A percentile compares a stretch with the other conserved stretches of the same genome.
Conservation (phyloP, 73 alveolate genomes). For the Blepharisma japonicum region DNA sequence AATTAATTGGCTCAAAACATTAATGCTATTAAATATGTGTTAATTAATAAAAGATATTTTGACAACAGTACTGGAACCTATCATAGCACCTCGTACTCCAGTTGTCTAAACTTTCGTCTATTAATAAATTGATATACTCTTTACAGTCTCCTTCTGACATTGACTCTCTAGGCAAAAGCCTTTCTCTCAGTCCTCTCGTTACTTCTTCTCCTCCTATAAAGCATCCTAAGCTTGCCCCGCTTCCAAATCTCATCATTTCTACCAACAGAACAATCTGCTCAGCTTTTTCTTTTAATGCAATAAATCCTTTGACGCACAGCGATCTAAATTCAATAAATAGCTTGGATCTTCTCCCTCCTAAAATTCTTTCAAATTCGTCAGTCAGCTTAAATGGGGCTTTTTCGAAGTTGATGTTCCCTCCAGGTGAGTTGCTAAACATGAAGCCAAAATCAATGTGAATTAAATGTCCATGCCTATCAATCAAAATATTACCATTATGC, state of each 20-base stretch:
- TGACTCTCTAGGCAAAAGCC: slow-evolving; percentile 54
- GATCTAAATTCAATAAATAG: slow-evolving; percentile 43
- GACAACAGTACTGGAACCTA: slow-evolving; percentile 73
- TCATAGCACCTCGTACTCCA: slow-evolving; percentile 90
- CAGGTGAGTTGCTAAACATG: slow-evolving; percentile 91
- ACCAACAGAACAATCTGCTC: slow-evolving; percentile 58
- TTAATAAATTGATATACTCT: slow-evolving; percentile 55
- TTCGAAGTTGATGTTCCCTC: slow-evolving; percentile 90
- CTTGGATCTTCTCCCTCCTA: slow-evolving; percentile 85
- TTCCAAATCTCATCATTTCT: slow-evolving; percentile 69
- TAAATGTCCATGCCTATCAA: slow-evolving; percentile 93
- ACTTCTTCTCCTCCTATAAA: slow-evolving; percentile 47
- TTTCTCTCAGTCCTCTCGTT: slow-evolving; percentile 42
- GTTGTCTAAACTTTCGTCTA: slow-evolving; percentile 71
- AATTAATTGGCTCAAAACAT: no score
- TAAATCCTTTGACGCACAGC: slow-evolving; percentile 61
- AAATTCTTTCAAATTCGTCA: slow-evolving; percentile 78
- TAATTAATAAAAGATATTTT: slow-evolving; percentile 59
- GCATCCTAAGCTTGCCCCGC: slow-evolving; percentile 51
- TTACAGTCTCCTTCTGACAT: slow-evolving; percentile 42
- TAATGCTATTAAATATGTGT: no score
- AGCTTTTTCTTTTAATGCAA: slow-evolving; percentile 46
- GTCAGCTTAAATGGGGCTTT: slow-evolving; percentile 96
- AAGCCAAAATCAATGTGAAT: slow-evolving; percentile 99
- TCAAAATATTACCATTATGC: slow-evolving; percentile 96